Conservation (phyloP, 1,139 yeast species). For the Taphrina confusa region DNA sequence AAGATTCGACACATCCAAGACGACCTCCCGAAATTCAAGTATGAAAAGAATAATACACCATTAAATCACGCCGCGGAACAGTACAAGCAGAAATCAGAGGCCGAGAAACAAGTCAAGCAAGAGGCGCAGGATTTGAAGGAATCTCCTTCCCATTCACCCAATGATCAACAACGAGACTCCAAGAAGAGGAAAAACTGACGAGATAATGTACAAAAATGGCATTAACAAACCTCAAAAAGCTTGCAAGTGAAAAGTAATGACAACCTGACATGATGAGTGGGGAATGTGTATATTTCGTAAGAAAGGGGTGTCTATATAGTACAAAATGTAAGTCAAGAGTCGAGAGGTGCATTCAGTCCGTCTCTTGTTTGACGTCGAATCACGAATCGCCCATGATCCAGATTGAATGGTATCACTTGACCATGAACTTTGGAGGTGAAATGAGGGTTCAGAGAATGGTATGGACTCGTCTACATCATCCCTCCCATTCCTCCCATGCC, state of each 20-base stretch:
- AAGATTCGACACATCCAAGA: slow-evolving; percentile 18
- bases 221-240: neutral
- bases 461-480: slow-evolving; percentile 2
- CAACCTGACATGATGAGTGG: neutral
- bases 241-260: neutral
- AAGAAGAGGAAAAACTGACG: neutral
- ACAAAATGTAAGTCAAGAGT: no score
- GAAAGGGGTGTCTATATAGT: slow-evolving; percentile 3
- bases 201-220: neutral
- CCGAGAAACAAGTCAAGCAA: slow-evolving; percentile 36
- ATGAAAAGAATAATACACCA: slow-evolving; percentile 19
- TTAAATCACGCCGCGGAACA: slow-evolving; percentile 17
- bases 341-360: no score
- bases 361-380: no score
- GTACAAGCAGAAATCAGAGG: slow-evolving; percentile 15
- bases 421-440: no score
- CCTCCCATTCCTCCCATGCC: slow-evolving; percentile 40
- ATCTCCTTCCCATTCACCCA: neutral
- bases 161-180: neutral
- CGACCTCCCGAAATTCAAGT: slow-evolving; percentile 27
- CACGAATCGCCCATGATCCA: no score
- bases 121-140: slow-evolving; percentile 34
- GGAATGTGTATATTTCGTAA: neutral
- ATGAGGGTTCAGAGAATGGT: no score
- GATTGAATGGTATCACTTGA: no score